Conservation (phyloP, 2,329 filamentous ascomycete species). For the Lecanoromycetidae sp. region DNA sequence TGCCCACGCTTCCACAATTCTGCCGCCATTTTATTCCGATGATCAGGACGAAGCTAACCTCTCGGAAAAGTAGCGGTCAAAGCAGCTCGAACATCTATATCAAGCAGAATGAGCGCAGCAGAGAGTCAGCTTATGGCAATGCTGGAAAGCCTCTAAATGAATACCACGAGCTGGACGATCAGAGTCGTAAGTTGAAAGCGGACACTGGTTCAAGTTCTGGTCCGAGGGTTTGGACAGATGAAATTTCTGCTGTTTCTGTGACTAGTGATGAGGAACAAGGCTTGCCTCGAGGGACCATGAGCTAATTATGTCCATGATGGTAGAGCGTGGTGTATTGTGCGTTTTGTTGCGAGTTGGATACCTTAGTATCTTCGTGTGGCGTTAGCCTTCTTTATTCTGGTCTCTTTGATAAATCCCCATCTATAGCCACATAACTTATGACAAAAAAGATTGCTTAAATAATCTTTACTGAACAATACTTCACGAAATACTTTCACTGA, state of each 20-base stretch:
- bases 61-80: not conserved
- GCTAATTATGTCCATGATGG: too few species aligned
- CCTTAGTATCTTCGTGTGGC: too few species aligned
- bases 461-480: too few species aligned
- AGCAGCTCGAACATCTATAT: not conserved
- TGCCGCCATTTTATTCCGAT: slow-evolving; percentile 3
- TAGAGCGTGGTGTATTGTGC: too few species aligned
- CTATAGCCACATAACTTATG: too few species aligned
- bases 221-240: not conserved
- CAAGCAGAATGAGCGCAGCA: not conserved
- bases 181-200: not conserved
- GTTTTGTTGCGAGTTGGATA: too few species aligned
- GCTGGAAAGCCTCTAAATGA: too few species aligned
- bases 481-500: too few species aligned
- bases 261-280: not conserved
- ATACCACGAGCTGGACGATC: not conserved
- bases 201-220: not conserved
- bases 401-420: too few species aligned
- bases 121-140: not conserved
- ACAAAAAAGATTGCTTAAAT: too few species aligned
- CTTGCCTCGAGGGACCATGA: not conserved
- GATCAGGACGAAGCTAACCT: not conserved
- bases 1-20: slow-evolving; percentile 3
- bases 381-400: too few species aligned
- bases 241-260: not conserved